Base-by-base conservation (phyloP, 345 rosid genomes). In the Cardamine resedifolia region DNA sequence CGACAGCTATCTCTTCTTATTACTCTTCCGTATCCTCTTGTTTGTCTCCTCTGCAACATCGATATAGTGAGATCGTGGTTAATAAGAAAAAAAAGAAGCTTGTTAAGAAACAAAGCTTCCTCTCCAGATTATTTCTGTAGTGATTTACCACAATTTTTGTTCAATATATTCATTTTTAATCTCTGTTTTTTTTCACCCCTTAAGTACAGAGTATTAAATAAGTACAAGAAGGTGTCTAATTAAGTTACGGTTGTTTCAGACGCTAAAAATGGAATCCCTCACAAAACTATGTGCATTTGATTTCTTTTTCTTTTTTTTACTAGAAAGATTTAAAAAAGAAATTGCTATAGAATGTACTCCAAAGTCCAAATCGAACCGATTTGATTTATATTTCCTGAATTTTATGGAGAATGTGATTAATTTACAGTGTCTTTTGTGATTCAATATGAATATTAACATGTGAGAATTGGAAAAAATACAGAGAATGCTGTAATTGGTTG, bases 11-110 rank as follows among this genome's bases (percentile, higher is more conserved):
- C 7, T 60, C 74, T 15, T 76, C 75, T 56, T 36, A 76, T 48
- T 48, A 76, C 61, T 76, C 79, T 36, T 76, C 79, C 0, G 75
- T 76, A 1, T 76, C 79, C 9, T 76, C 79, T 63, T 70, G 79
- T 56, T 70, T 70, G 14, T 76, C 79, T 64, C 79, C 79, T 70
- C 16, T 76, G 2, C 75, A 70, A 55, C 71, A 76, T 63, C 58
- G 79, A 45, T 76, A 76, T 26, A 70, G 79, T 53, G 75, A 63
- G 68, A 64, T 76, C 21, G 75, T 76, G 1, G 53, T 70, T 47
- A 76, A 76, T 36, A 70, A 70, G 61, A 68, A 68, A 49, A 75
- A 75, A 21, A 68, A 75, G 57, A 76, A 76, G 36, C 60, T 38
- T 70, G 60, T 51, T 21, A 76, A 76, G 48, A 76, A 64, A 70